These are phyloP conservation scores for Tulasnella sp. DNA, from an alignment of 768 basidiomycete genomes.

Conservation along the genomic window DNA sequence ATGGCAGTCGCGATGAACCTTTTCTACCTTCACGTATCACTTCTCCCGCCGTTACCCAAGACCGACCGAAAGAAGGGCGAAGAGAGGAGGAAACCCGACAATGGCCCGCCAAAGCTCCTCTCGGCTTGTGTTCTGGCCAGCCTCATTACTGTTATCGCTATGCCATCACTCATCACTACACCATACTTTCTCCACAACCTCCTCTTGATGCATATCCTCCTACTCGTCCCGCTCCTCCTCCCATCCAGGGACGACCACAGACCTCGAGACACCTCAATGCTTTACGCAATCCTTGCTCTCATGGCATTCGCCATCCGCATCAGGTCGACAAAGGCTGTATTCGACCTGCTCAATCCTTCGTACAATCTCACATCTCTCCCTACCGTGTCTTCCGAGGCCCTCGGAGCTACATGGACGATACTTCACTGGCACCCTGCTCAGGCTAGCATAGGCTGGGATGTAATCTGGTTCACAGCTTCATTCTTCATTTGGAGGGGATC, in stretches of 20 bases:
- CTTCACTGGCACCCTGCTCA: conserved; percentile 46
- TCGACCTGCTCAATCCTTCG: too few species aligned
- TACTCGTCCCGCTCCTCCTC: conserved; percentile 41
- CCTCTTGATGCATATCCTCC: conserved; percentile 45
- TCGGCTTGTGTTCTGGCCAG: conserved; percentile 37
- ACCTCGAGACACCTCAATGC: conserved; percentile 20
- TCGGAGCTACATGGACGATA: conserved; percentile 27
- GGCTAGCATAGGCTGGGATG: conserved; percentile 52
- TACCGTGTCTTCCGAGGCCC: conserved; percentile 22
- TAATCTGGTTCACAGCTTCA: conserved; percentile 42
- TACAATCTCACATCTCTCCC: too few species aligned
- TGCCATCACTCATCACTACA: conserved; percentile 33
- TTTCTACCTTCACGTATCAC: conserved; percentile 38
- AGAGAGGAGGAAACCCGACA: not conserved
- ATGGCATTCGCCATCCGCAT: conserved; percentile 28
- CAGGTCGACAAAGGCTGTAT: conserved; percentile 22
- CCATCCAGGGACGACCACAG: not conserved
- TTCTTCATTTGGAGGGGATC: conserved; percentile 35
- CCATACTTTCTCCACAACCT: conserved; percentile 45
- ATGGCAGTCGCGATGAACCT: conserved; percentile 53
- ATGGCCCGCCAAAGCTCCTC: conserved; percentile 26
- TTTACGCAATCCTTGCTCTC: conserved; percentile 30
- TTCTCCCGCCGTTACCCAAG: conserved; percentile 20
- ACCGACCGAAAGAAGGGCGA: not conserved
- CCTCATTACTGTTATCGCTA: conserved; percentile 33